Evolutionary conservation across 2,329 filamentous ascomycete species (phyloP), one percentile per base, ranked within the genome.

Genomic region (Chaetomium globosum): DNA sequence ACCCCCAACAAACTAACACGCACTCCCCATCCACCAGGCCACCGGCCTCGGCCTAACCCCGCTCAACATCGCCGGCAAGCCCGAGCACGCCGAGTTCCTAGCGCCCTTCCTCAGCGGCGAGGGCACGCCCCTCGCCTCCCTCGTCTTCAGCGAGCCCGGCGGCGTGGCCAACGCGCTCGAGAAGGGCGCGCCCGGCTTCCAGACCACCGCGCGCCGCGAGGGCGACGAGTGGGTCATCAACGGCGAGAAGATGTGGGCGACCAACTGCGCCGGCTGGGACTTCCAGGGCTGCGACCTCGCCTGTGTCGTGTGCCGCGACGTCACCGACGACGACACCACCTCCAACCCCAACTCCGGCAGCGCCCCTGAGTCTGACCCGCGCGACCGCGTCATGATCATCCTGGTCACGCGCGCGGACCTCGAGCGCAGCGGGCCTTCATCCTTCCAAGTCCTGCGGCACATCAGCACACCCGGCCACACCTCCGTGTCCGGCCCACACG

Each of bases 191-290:
- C 74, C 73, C 3, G 83, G 84, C 0, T 72, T 86, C 46, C 74
- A 78, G 54, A 85, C 82, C 3, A 82, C 80, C 1, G 83, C 83
- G 0, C 73, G 74, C 23, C 71, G 71, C 10, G 80, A 83, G n/a
- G 82, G 80, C 0, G 78, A 83, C 43, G 77, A 81, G 52, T 85
- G 81, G 80, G 71, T 85, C 2, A 69, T 86, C 30, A 81, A 80
- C 69, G 83, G 83, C 3, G 83, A 85, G 68, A 85, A 86, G 79
- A 78, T 84, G 48, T 86, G 83, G 83, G 81, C 83, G 12, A 84
- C 82, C 1, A 86, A 85, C 70, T 78, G 76, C 59, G 79, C 77
- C 0, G 83, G 83, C 16, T 86, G 82, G 83, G 83, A 85, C 65
- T 77, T 78, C 49, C 75, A 75, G 60, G 83, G 83, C 10, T 81